Evolutionary conservation across 768 basidiomycete genomes (phyloP).

Genomic region (Amanita polypyramis): DNA sequence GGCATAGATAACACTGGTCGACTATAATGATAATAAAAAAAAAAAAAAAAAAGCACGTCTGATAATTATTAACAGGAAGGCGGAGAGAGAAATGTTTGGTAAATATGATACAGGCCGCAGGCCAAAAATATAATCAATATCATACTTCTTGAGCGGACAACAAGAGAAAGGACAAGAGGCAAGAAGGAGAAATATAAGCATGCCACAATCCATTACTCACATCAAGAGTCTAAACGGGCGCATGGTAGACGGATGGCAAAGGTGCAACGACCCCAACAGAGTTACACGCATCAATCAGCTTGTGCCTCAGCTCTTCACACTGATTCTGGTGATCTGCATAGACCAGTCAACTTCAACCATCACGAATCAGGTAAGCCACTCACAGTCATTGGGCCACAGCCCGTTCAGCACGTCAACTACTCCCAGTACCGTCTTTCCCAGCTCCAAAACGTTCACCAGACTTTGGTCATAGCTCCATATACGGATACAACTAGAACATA

Average conservation of each 20-base stretch:
- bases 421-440: conserved; percentile 54
- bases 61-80: too few relatives aligned
- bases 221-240: background rate
- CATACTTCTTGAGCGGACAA: background rate
- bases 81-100: too few relatives aligned
- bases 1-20: too few relatives aligned
- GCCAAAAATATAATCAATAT: background rate
- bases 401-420: conserved; percentile 58
- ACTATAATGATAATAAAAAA: too few relatives aligned
- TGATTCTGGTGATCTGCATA: conserved; percentile 36
- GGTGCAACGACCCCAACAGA: conserved; percentile 22
- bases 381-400: conserved; percentile 54
- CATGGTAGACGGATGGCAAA: conserved; percentile 5
- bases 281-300: conserved; percentile 38
- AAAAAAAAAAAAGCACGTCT: background rate
- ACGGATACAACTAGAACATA: conserved; percentile 39
- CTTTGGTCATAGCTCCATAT: conserved; percentile 56
- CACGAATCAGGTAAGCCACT: conserved; percentile 10
- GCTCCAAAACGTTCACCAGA: conserved; percentile 46
- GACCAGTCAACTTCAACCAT: background rate
- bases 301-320: conserved; percentile 37
- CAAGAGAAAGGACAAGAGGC: background rate
- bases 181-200: background rate
- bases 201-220: background rate
- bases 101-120: background rate